These are phyloP conservation scores for Lagenidium sp. DNA, from an alignment of 352 stramenopile genomes.

Conservation along the genomic window DNA sequence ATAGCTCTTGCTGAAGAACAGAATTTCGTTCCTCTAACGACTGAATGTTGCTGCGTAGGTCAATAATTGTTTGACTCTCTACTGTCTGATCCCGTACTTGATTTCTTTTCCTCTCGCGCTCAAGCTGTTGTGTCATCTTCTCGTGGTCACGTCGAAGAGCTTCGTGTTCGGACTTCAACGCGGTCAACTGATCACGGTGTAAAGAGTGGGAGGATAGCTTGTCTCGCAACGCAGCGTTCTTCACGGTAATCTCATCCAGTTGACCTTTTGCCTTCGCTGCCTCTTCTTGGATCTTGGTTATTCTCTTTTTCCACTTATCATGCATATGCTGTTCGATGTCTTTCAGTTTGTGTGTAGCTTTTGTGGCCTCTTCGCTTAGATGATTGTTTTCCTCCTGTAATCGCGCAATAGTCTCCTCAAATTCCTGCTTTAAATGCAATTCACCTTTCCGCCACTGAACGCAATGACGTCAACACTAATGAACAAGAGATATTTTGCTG, in stretches of 20 bases:
- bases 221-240: constrained; percentile 67
- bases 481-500: too few relatives aligned
- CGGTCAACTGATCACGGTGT: constrained; percentile 61
- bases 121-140: constrained; percentile 34
- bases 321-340: constrained; percentile 58
- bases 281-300: constrained; percentile 59
- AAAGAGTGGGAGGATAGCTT: constrained; percentile 47
- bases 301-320: constrained; percentile 71
- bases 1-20: constrained; percentile 19
- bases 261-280: constrained; percentile 56
- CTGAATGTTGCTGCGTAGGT: too few relatives aligned
- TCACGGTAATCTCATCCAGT: constrained; percentile 65
- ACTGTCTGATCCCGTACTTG: constrained; percentile 17
- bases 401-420: constrained; percentile 46
- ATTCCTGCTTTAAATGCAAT: constrained; percentile 31
- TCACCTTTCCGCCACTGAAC: constrained; percentile 56
- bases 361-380: constrained; percentile 37
- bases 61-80: constrained; percentile 23
- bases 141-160: constrained; percentile 36
- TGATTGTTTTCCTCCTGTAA: constrained; percentile 55
- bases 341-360: constrained; percentile 47
- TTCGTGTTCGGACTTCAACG: constrained; percentile 46
- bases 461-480: not conserved
- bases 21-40: constrained; percentile 25
- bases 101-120: constrained; percentile 23